Percentiles rank a stretch among this genome's conserved stretches.
phyloP scores from a whole-genome alignment of 2,329 filamentous ascomycete species.

The Microcera coccophila region DNA sequence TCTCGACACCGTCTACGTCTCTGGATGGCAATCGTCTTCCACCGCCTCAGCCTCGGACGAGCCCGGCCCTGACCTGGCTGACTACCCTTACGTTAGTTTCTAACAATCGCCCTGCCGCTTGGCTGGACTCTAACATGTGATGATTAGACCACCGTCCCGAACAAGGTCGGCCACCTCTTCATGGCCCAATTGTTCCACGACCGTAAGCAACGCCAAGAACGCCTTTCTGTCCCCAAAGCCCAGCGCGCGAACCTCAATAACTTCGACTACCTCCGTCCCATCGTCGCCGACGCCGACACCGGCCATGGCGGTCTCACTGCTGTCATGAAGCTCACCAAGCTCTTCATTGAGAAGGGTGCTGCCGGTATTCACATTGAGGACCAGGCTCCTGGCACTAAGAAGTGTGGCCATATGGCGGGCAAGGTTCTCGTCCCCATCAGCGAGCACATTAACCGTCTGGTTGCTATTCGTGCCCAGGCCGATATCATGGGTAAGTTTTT shows the following conservation, averaged over 20 bases:
- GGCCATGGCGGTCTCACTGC: slow-evolving; percentile 97
- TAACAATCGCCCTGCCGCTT: not conserved
- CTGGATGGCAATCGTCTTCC: slow-evolving; percentile 96
- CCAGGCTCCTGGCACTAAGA: slow-evolving; percentile 97
- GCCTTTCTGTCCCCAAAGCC: slow-evolving; percentile 68
- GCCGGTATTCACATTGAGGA: slow-evolving; percentile 99
- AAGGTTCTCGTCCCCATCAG: slow-evolving; percentile 95
- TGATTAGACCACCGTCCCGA: slow-evolving; percentile 84
- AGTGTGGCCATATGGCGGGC: slow-evolving; percentile 99
- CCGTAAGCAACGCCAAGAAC: slow-evolving; percentile 96
- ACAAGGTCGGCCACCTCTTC: slow-evolving; percentile 97
- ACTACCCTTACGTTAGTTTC: slow-evolving; percentile 79
- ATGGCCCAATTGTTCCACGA: slow-evolving; percentile 99
- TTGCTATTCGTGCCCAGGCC: slow-evolving; percentile 94
- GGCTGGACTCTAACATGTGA: slow-evolving; percentile 34
- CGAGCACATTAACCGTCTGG: slow-evolving; percentile 96
- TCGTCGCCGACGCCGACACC: slow-evolving; percentile 95
- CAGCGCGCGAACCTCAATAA: slow-evolving; percentile 72
- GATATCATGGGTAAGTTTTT: slow-evolving; percentile 81
- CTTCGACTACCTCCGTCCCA: slow-evolving; percentile 90
- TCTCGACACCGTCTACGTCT: slow-evolving; percentile 97
- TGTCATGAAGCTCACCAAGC: slow-evolving; percentile 98
- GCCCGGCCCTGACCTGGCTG: slow-evolving; percentile 93
- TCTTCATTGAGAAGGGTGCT: slow-evolving; percentile 94
- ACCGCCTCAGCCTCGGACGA: slow-evolving; percentile 94